Evolutionary conservation across 2,329 filamentous ascomycete genomes (phyloP).

Genomic region (Knufia petricola): DNA sequence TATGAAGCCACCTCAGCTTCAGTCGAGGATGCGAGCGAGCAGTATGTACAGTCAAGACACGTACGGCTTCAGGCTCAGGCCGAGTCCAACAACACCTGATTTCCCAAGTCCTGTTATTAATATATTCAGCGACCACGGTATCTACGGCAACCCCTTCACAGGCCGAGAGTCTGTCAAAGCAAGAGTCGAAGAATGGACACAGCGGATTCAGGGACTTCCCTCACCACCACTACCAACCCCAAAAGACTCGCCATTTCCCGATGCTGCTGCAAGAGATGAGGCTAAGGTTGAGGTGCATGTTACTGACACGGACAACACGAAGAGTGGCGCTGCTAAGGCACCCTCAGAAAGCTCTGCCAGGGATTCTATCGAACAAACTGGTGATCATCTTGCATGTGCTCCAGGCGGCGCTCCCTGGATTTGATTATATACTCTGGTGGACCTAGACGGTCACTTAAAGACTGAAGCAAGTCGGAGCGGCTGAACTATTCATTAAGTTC

Average conservation of each 20-base stretch:
- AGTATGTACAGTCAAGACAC: conserved; percentile 20
- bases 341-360: not conserved
- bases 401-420: not conserved
- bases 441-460: too few relatives aligned
- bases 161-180: conserved; percentile 1
- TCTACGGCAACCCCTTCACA: not conserved
- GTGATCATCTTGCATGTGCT: not conserved
- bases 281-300: not conserved
- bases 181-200: conserved; percentile 2
- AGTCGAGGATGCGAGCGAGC: conserved; percentile 10
- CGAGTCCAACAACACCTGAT: conserved; percentile 6
- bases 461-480: too few relatives aligned
- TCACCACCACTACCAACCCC: not conserved
- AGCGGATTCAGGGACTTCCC: not conserved
- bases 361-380: not conserved
- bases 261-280: not conserved
- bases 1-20: not conserved
- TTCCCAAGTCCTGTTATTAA: not conserved
- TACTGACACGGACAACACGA: not conserved
- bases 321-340: not conserved
- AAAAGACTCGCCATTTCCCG: not conserved
- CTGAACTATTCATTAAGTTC: too few relatives aligned
- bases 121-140: not conserved
- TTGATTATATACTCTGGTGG: too few relatives aligned
- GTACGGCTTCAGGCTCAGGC: conserved; percentile 13